Conservation (phyloP, 768 basidiomycete genomes). For the Boletus edulis region DNA sequence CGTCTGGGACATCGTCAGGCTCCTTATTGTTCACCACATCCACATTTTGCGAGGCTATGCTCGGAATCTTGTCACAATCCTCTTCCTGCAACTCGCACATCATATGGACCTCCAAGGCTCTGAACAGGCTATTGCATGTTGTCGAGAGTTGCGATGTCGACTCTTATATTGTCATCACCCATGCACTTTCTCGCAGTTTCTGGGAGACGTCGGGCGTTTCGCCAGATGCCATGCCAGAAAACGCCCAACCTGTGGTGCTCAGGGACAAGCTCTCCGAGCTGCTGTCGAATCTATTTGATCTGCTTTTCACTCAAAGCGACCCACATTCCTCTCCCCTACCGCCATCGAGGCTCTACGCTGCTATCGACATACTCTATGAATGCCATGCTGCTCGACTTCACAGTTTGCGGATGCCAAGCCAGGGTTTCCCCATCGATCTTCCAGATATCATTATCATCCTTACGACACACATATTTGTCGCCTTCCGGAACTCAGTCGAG, state of each 20-base stretch:
- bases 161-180: conserved; percentile 32
- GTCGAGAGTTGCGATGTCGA: conserved; percentile 31
- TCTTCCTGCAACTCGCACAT: conserved; percentile 32
- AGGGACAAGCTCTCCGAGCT: conserved; percentile 20
- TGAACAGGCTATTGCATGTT: conserved; percentile 35
- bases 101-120: conserved; percentile 44
- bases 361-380: conserved; percentile 26
- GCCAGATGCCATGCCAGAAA: neutral
- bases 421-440: conserved; percentile 14
- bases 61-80: conserved; percentile 15
- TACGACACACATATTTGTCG: conserved; percentile 17
- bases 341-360: conserved; percentile 8
- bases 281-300: conserved; percentile 23
- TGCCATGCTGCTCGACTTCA: conserved; percentile 23
- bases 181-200: conserved; percentile 27
- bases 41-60: conserved; percentile 24
- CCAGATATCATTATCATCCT: conserved; percentile 25
- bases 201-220: conserved; percentile 1
- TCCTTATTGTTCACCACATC: conserved; percentile 25
- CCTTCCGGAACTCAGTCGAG: conserved; percentile 7
- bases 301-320: conserved; percentile 11
- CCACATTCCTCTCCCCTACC: neutral
- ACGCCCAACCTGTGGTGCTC: conserved; percentile 3
- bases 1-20: neutral
- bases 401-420: conserved; percentile 3